These are phyloP conservation scores for Colletotrichum magnum DNA, from an alignment of 2,329 filamentous ascomycete species.

Conservation along the genomic window DNA sequence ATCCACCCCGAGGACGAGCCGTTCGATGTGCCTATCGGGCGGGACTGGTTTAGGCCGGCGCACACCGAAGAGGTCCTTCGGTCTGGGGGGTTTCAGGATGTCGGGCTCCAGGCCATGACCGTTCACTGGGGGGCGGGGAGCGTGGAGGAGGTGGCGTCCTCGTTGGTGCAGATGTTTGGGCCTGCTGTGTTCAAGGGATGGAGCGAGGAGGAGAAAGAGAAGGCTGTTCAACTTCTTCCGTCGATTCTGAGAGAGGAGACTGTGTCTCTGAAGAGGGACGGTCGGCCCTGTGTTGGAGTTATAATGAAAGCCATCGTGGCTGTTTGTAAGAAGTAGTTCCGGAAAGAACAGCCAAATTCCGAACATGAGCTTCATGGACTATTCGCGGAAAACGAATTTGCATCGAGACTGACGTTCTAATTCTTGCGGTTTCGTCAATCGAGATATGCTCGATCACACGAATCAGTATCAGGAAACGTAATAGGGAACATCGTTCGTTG, in stretches of 20 bases:
- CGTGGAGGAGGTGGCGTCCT: constrained; percentile 3
- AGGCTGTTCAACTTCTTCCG: background rate
- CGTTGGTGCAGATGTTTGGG: constrained; percentile 14
- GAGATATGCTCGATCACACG: no score
- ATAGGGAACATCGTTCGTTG: no score
- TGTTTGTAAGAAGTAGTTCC: constrained; percentile 22
- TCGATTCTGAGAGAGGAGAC: background rate
- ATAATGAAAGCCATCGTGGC: constrained; percentile 34
- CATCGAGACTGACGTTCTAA: no score
- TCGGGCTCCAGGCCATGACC: constrained; percentile 6
- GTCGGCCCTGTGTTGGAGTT: background rate
- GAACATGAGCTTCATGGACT: no score
- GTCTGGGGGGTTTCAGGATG: constrained; percentile 25
- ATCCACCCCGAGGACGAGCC: constrained; percentile 37
- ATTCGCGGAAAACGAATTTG: no score
- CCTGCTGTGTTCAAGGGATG: constrained; percentile 14
- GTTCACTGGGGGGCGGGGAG: constrained; percentile 30
- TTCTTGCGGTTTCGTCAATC: no score
- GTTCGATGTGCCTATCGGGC: constrained; percentile 37
- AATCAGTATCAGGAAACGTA: no score
- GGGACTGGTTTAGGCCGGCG: constrained; percentile 28
- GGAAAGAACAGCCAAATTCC: background rate
- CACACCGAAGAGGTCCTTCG: constrained; percentile 19
- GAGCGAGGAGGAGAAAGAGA: constrained; percentile 28
- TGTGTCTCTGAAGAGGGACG: background rate